A percentile compares a stretch with the other conserved stretches of the same genome.
Conservation (phyloP, 176 grass and related monocot genomes). For the Chloris gayana region DNA sequence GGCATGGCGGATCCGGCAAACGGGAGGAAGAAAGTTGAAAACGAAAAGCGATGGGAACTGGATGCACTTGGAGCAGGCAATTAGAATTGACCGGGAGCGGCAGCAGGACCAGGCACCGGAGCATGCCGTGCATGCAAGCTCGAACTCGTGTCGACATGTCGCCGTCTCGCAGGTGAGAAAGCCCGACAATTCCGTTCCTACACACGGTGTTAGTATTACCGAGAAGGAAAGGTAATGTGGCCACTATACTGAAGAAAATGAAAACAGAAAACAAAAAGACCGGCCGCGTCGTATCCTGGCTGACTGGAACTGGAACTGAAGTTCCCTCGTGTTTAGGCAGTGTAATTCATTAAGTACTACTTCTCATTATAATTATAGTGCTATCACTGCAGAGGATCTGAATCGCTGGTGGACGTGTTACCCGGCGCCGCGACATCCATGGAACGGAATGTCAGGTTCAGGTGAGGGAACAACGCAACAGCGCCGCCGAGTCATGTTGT, state of each 20-base stretch:
- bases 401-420: neutral
- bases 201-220: neutral
- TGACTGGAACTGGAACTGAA: neutral
- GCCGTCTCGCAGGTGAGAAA: neutral
- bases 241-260: too few relatives aligned
- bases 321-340: neutral
- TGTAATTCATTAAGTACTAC: neutral
- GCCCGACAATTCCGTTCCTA: neutral
- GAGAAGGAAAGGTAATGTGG: neutral
- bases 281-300: neutral
- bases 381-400: too few relatives aligned
- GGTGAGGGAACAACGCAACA: neutral
- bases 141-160: neutral
- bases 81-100: neutral
- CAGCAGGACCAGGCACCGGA: too few relatives aligned
- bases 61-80: neutral
- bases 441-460: neutral
- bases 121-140: slow-evolving; percentile 13
- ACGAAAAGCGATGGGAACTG: neutral
- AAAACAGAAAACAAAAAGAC: too few relatives aligned
- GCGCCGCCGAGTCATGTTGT: neutral
- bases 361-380: too few relatives aligned
- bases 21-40: neutral
- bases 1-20: slow-evolving; percentile 2
- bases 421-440: neutral